Evolutionary conservation across 257 asterid species (phyloP).

Genomic region (Paulownia fortunei): DNA sequence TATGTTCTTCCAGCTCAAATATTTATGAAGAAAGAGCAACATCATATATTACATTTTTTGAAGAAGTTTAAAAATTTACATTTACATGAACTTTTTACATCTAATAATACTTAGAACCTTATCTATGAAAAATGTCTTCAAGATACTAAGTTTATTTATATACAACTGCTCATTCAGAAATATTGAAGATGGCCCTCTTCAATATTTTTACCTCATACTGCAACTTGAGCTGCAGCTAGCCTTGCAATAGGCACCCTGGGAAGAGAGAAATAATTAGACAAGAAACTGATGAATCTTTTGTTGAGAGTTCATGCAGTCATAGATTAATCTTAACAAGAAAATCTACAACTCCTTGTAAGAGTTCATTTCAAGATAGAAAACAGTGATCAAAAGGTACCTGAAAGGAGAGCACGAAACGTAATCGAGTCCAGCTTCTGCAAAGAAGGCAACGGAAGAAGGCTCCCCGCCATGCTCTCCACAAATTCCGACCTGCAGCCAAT

Average conservation of each 20-base stretch:
- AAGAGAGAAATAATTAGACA: background rate
- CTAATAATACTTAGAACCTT: conserved; percentile 2
- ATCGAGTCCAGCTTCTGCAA: conserved; percentile 87
- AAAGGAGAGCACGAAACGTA: conserved; percentile 98
- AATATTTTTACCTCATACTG: conserved; percentile 42
- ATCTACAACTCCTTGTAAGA: too few species aligned
- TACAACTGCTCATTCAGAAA: conserved; percentile 23
- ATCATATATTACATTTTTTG: too few species aligned
- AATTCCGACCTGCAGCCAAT: conserved; percentile 74
- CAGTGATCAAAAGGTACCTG: conserved; percentile 50
- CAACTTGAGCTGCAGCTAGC: conserved; percentile 97
- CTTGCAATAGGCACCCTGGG: conserved; percentile 95
- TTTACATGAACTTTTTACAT: conserved; percentile 7
- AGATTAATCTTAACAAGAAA: background rate
- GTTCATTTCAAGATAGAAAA: background rate
- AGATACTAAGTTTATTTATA: conserved; percentile 31
- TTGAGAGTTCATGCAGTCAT: background rate
- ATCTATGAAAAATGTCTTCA: background rate
- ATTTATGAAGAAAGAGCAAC: too few species aligned
- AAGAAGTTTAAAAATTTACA: background rate
- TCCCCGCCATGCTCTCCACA: conserved; percentile 99
- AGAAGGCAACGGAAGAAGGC: conserved; percentile 94
- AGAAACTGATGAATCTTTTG: background rate
- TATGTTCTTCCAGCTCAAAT: too few species aligned
- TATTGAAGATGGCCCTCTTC: background rate